Percentiles rank a stretch among this genome's conserved stretches.
Evolutionary conservation across 306 rosid genomes (phyloP).

Genomic region (Castanospermum australe): DNA sequence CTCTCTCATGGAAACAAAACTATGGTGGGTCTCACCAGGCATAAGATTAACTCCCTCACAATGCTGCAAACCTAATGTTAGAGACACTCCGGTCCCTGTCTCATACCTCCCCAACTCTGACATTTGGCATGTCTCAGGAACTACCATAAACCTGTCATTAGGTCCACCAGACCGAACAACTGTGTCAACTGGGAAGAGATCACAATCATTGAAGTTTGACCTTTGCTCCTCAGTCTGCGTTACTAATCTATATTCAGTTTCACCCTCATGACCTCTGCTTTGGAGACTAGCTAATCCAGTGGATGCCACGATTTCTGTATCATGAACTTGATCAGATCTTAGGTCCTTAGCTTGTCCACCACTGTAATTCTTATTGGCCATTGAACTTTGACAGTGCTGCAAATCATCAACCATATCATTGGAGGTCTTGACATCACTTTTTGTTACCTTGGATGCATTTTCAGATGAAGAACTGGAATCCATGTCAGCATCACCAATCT

Average conservation of each 20-base stretch:
- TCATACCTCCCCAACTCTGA: conserved; percentile 59
- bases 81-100: conserved; percentile 59
- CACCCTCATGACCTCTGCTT: conserved; percentile 30
- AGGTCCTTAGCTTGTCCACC: conserved; percentile 51
- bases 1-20: conserved; percentile 59
- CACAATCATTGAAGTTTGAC: conserved; percentile 45
- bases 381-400: conserved; percentile 52
- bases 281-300: conserved; percentile 37
- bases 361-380: conserved; percentile 48
- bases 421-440: conserved; percentile 43
- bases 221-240: conserved; percentile 48
- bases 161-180: conserved; percentile 45
- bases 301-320: conserved; percentile 45
- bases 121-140: conserved; percentile 55
- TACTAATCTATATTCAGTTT: conserved; percentile 39
- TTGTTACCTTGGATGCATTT: conserved; percentile 48
- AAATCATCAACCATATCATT: conserved; percentile 57
- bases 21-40: conserved; percentile 42
- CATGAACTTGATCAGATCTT: conserved; percentile 43
- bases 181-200: conserved; percentile 42
- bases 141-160: conserved; percentile 50
- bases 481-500: conserved; percentile 57
- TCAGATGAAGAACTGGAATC: conserved; percentile 73
- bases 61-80: conserved; percentile 80
- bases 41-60: conserved; percentile 60